phyloP scores from a whole-genome alignment of 1,139 yeast species.

The Zhuliangozyma blackwelliae region DNA sequence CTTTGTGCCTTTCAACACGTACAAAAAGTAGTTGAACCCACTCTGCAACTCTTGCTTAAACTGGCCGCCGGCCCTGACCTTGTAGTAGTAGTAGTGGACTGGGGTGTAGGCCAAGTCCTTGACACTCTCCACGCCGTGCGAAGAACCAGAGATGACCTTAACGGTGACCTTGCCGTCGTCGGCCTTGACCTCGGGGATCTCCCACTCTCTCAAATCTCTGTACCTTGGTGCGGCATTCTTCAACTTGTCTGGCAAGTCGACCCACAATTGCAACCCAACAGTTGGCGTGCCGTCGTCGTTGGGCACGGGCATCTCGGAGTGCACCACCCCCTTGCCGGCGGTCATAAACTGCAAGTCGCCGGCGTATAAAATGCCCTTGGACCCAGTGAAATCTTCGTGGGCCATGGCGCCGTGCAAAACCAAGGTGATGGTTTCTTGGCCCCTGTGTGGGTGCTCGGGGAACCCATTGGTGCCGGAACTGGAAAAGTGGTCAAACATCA shows the following conservation, averaged over 20 bases:
- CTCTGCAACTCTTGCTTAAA: conserved; percentile 59
- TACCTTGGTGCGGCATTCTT: conserved; percentile 74
- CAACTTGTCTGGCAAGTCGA: conserved; percentile 70
- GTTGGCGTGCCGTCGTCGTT: conserved; percentile 53
- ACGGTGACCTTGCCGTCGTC: conserved; percentile 68
- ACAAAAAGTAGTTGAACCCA: conserved; percentile 70
- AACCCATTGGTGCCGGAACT: conserved; percentile 60
- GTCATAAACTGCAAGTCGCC: conserved; percentile 96
- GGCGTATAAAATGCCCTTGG: conserved; percentile 68
- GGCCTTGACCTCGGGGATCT: conserved; percentile 59
- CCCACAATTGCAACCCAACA: conserved; percentile 87
- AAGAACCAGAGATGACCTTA: conserved; percentile 72
- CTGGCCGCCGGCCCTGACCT: conserved; percentile 63
- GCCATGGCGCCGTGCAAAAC: conserved; percentile 73
- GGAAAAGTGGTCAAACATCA: conserved; percentile 79
- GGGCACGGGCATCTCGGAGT: conserved; percentile 80
- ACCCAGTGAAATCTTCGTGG: conserved; percentile 90
- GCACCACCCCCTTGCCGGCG: conserved; percentile 87
- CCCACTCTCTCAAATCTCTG: conserved; percentile 68
- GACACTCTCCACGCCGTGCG: conserved; percentile 70
- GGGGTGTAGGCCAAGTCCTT: conserved; percentile 84
- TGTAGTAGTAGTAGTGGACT: conserved; percentile 67
- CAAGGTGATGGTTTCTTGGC: conserved; percentile 84
- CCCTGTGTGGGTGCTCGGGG: conserved; percentile 92
- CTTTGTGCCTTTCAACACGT: conserved; percentile 60